Evolutionary conservation across 75 land plant species (phyloP).

Genomic region (Adiantum capillusveneris): DNA sequence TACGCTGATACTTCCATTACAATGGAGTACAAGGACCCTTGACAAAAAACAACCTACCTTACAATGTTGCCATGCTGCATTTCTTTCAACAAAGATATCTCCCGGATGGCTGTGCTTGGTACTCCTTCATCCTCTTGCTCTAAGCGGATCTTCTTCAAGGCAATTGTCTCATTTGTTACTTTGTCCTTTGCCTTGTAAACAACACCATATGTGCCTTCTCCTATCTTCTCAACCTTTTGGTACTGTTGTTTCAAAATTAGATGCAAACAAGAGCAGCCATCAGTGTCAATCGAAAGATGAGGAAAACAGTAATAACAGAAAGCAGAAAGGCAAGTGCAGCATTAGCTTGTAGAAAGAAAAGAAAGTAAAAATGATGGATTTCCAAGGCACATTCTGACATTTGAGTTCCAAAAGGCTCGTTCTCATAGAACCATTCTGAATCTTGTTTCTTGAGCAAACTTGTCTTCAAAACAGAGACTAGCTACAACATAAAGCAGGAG

Average conservation of each 20-base stretch:
- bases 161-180: slow-evolving; percentile 74
- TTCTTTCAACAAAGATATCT: slow-evolving; percentile 84
- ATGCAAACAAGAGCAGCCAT: background rate
- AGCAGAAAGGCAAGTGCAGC: too few species aligned
- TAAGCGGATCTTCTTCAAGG: slow-evolving; percentile 77
- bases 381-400: background rate
- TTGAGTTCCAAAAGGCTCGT: too few species aligned
- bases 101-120: slow-evolving; percentile 86
- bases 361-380: too few species aligned
- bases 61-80: slow-evolving; percentile 92
- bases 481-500: too few species aligned
- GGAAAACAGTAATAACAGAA: background rate
- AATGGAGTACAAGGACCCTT: too few species aligned
- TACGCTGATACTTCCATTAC: too few species aligned
- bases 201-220: slow-evolving; percentile 92
- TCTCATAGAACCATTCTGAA: too few species aligned
- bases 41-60: slow-evolving; percentile 49
- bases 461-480: too few species aligned
- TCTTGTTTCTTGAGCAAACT: too few species aligned
- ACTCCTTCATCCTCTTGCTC: slow-evolving; percentile 97
- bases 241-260: slow-evolving; percentile 31
- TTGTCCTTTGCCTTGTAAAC: slow-evolving; percentile 82
- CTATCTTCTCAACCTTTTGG: slow-evolving; percentile 92
- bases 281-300: background rate
- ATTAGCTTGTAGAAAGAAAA: too few species aligned